These are phyloP conservation scores for Meredithiella fracta DNA, from an alignment of 2,329 filamentous ascomycete species.

Conservation along the genomic window DNA sequence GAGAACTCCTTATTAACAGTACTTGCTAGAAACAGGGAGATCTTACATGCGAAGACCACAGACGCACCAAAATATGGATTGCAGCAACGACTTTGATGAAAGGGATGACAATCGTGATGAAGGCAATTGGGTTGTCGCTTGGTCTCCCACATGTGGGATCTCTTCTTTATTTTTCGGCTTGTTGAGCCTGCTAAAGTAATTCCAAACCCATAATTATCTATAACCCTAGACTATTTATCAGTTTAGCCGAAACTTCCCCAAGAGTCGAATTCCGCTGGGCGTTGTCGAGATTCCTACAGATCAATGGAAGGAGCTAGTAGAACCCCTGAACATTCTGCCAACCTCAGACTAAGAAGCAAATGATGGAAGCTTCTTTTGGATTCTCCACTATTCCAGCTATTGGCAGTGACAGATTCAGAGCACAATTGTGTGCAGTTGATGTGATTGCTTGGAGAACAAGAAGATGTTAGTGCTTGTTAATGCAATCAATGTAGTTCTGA, in stretches of 20 bases:
- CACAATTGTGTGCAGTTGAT: background rate
- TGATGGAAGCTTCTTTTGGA: slow-evolving; percentile 12
- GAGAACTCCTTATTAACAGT: background rate
- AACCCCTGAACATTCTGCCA: background rate
- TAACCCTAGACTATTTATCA: background rate
- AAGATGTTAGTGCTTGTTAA: background rate
- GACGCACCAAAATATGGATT: too few species aligned
- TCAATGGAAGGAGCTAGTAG: background rate
- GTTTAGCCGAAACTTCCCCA: slow-evolving; percentile 1
- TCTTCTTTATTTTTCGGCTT: background rate
- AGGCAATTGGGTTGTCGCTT: background rate
- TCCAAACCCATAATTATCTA: too few species aligned
- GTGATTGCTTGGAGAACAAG: background rate
- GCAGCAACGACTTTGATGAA: too few species aligned
- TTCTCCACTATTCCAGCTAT: slow-evolving; percentile 8
- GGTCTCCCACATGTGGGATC: background rate
- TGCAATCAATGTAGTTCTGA: too few species aligned
- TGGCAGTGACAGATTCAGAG: background rate
- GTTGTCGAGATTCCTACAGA: too few species aligned
- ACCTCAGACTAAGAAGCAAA: background rate
- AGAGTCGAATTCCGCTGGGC: background rate
- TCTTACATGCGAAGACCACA: too few species aligned
- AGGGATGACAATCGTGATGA: too few species aligned
- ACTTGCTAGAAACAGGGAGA: background rate
- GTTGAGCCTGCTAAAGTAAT: background rate